These are phyloP conservation scores for Strigomonas culicis DNA, from an alignment of 208 protist genomes.

Conservation along the genomic window DNA sequence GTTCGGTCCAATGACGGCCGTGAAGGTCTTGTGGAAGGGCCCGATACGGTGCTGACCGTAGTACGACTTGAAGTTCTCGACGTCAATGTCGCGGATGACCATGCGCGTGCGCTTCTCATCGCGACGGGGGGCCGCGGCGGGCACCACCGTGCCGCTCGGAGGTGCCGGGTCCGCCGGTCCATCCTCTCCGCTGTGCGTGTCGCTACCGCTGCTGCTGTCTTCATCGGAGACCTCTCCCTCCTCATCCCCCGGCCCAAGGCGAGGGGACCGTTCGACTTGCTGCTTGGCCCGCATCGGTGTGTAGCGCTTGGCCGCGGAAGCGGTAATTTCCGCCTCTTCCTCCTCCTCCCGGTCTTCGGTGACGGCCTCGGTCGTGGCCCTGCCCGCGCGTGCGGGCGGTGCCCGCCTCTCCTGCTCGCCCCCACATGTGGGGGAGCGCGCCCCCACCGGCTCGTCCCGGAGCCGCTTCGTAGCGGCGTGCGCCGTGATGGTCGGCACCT, in stretches of 20 bases:
- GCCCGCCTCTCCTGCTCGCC: neutral
- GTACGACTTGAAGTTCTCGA: slow-evolving; percentile 99
- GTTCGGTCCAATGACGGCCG: slow-evolving; percentile 99
- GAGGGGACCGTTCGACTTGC: neutral
- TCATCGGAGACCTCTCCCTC: neutral
- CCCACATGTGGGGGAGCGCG: neutral
- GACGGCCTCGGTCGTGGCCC: neutral
- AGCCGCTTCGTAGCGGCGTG: neutral
- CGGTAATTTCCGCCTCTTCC: neutral
- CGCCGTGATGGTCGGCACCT: neutral
- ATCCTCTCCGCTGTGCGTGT: neutral
- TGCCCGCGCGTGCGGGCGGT: too few species aligned
- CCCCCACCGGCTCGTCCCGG: neutral
- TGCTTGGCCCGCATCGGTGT: neutral
- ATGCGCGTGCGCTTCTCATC: slow-evolving; percentile 48
- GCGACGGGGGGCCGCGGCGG: neutral
- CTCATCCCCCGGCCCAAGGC: neutral
- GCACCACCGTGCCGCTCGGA: neutral
- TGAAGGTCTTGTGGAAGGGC: slow-evolving; percentile 99
- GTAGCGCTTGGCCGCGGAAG: neutral
- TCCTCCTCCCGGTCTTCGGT: neutral
- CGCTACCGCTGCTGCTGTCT: neutral
- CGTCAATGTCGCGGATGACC: slow-evolving; percentile 97
- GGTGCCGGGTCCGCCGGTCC: neutral
- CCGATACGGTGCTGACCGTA: slow-evolving; percentile 96